Base-by-base conservation (phyloP, 192 early-diverging fungal species). In the Bifiguratus adelaidae region DNA sequence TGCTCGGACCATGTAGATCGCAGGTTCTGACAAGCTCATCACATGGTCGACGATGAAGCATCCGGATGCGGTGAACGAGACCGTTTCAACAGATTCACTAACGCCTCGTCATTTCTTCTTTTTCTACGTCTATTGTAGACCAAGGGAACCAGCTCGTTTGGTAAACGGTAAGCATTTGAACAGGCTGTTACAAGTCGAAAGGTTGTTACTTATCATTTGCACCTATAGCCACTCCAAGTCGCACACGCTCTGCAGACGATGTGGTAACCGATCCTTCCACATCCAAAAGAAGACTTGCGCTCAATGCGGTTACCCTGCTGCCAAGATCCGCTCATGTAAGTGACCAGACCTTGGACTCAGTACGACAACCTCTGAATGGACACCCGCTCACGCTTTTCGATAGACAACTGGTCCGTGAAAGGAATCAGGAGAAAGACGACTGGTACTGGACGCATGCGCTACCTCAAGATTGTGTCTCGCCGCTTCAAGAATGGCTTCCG, bases 271-370 rank as follows among this genome's bases (percentile, higher is more conserved):
- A 53, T 83, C 93, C 37, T 95, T 95, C 87, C 95, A 99, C 86
- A 91, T 88, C 83, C 93, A 96, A 79, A 99, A 99, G 90, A 99
- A 99, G 89, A 95, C 91, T 34, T 99, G 95, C 74, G 91, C 92
- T 63, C 89, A 90, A 66, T 99, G 95, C 77, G 93, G 90, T 47
- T 99, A 95, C 74, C 95, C 95, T 34, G 75, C 93, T 56, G 91
- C 93, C 65, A 99, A 99, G 83, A 91, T 85, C 69, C 83, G 95
- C 63, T 82, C 76, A 64, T 99, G 82, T 89, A 66, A 75, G 74
- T 63, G n/a, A n/a, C n/a, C 48, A n/a, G n/a, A n/a, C n/a, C n/a
- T n/a, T n/a, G n/a, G n/a, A n/a, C n/a, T n/a, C n/a, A n/a, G n/a
- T n/a, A n/a, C n/a, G n/a, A n/a, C n/a, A n/a, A n/a, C n/a, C n/a